Base-by-base conservation (phyloP, 192 early-diverging fungal genomes). In the Lunasporangiospora selenospora region DNA sequence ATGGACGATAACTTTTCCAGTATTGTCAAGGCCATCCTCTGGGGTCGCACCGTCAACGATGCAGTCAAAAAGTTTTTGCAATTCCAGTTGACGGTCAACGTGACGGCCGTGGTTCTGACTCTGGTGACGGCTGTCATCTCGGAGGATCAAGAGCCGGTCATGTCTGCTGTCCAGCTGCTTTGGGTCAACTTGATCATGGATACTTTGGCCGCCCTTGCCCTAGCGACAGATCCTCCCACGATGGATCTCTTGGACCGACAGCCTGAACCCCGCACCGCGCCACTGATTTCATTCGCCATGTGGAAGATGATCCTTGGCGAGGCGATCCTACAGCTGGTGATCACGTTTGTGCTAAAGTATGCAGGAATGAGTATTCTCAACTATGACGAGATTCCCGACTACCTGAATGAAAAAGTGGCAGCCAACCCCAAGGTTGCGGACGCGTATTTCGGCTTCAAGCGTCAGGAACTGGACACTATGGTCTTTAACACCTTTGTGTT, bases 141-240 rank as follows among this genome's bases (percentile, higher is more conserved):
- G 41, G 53, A 54, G 16, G 65, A 82, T 8, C 85, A 95, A 65
- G 80, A 85, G 39, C 88, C 96, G 1, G 93, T 93, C n/a, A 82
- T 99, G 61, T 94, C 93, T 1, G 97, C 97, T 18, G 91, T 98
- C 1, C 98, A 99, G 77, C 70, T 99, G 42, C 79, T 99, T 48
- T 99, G 97, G 97, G 93, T 99, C 44, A 99, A 99, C 77, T 80
- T 99, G 62, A 98, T 99, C 40, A 99, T 99, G 98, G 97, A 99
- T 82, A 95, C 96, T 1, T 84, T 99, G 71, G 98, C 98, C 3
- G 95, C 98, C 15, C 86, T 99, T 21, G 98, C 96, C 1, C 85
- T 98, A 34, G 96, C 97, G 4, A 98, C 97, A 15, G 98, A 99
- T 61, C 89, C 90, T 42, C 97, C 98, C 1, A 91, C 89, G 1